Evolutionary conservation across 2,329 filamentous ascomycete genomes (phyloP), one percentile per base, ranked within the genome.

Genomic region (Fusarium sp.): DNA sequence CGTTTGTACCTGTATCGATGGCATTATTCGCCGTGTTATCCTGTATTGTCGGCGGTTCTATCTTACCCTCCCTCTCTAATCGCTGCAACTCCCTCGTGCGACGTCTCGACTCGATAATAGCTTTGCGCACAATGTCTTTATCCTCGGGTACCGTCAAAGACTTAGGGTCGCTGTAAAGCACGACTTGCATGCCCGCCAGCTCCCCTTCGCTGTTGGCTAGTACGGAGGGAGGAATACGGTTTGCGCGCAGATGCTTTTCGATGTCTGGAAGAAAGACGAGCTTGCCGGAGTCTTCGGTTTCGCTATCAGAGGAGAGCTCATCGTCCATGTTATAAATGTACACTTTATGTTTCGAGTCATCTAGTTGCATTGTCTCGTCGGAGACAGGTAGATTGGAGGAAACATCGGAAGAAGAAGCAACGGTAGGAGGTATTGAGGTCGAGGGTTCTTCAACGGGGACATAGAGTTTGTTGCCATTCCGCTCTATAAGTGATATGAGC

Each of bases 291-390:
- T 87, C 83, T 63, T 86, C 83, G 56, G 63, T 65, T 14, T 78
- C 76, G 70, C 71, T 79, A 62, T 79, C 80, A 9, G 81, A 82
- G 15, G 90, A 90, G 32, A 98, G 86, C 80, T 98, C 95, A 72
- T 91, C 91, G 76, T 97, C 94, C 11, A 99, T 84, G 79, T 96
- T 90, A 82, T 94, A 90, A 72, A 99, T 94, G 83, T 96, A 97
- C 62, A 97, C 89, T 75, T 91, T 92, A 81, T 97, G 86, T 74
- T 92, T 92, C 32, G 92, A 90, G 79, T 97, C 90, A 80, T 98
- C 94, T 63, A 98, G 77, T 58, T 91, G 86, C 95, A 98, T 97
- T 57, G 79, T 75, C 71, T 93, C 90, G 66, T 87, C 81, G 20
- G 50, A 33, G 7, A 46, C 28, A 37, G 52, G 17, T 7, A 76